Base-by-base conservation (phyloP, 202 grass and related monocot genomes). In the Musa balbisiana region DNA sequence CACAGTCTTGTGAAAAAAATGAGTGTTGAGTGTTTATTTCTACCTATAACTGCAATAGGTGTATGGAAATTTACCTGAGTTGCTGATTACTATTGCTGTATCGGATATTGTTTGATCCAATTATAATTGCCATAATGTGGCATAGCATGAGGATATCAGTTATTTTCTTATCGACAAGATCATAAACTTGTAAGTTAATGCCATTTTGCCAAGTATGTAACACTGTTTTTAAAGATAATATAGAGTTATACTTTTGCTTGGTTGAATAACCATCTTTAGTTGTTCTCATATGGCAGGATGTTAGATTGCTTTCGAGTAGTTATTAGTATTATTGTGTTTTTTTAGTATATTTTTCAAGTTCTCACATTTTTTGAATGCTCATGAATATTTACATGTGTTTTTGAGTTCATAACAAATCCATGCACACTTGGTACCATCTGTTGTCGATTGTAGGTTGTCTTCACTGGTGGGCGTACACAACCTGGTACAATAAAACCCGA, bases 401-500 rank as follows among this genome's bases (percentile, higher is more conserved):
- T 56, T 56, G 55, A 17, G 55, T 17, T 56, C 13, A 19, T 56
- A 56, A 16, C 5, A 56, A 56, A 56, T 43, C 33, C 33, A 43
- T 43, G 33, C 33, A 43, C 33, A 5, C 33, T 43, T 43, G 33
- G 6, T 43, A 43, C 0, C 33, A 43, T 43, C 4, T 43, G 33
- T 43, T 43, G 33, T 43, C 8, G 15, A 19, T 49, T 75, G 12
- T 10, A 75, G 73, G 73, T 62, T 2, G 29, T 64, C 15, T 63
- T 63, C 74, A 76, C 58, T 50, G 58, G 74, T 51, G 55, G 74
- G 1, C 58, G 55, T 23, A 76, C 58, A 12, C 74, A 51, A 4
- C 58, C 58, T 62, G 58, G 74, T 26, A 76, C 60, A 75, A 64
- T 76, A 76, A 76, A 76, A 49, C 60, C 74, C 26, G 74, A 76